Evolutionary conservation across 805 yeast genomes (phyloP), one percentile per base, ranked within the genome.

Genomic region (Lipomyces orientalis): DNA sequence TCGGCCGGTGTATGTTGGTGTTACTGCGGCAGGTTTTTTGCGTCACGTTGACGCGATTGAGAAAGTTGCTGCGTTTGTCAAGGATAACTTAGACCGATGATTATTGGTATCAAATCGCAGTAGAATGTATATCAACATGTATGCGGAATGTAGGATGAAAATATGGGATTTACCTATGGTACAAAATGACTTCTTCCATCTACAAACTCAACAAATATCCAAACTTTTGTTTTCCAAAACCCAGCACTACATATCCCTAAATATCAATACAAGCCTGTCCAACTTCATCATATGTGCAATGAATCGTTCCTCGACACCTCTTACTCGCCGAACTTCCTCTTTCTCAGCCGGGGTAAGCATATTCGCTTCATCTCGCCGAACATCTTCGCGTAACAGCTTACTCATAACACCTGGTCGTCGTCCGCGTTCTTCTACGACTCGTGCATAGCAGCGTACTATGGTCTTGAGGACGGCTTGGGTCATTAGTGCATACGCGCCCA

Each of bases 321-420:
- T 52, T 69, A 90, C 83, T 70, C 82, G 81, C 64, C 86, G 86
- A 72, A 93, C 81, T 71, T 91, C 94, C 65, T 86, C 84, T 71
- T 90, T 81, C 78, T 94, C 99, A 59, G 88, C 85, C 25, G 89
- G 88, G 52, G 93, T 80, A 59, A 95, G 79, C 68, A 90, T 83
- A 73, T 89, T 92, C 37, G 85, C 86, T 76, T 91, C 97, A 71
- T 86, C 85, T 1, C 95, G 97, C 74, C 86, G 87, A 19, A 94
- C 97, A 75, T 95, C 98, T 69, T 90, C 97, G 79, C 99, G 85
- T 70, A 89, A 89, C 65, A 93, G 88, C 78, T 94, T 94, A 35
- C 88, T 88, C 64, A 93, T 80, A 65, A 94, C 82, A 6, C 89
- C 87, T 46, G 84, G 81, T 76, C 92, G 87, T 46, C 87, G 88